Base-by-base conservation (phyloP, 1,139 yeast genomes). In the Komagataea norvegica region DNA sequence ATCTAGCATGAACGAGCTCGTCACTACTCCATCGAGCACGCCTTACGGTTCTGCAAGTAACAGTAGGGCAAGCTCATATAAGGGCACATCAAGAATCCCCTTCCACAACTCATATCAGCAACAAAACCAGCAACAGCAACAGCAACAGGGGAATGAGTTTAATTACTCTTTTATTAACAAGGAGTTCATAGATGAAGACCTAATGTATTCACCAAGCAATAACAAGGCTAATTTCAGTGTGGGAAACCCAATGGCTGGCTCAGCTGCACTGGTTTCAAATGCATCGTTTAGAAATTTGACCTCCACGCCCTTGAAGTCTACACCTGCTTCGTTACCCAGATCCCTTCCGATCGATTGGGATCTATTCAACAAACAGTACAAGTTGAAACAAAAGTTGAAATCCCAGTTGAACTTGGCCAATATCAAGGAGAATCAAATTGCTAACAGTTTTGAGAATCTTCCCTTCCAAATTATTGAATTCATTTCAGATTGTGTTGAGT, bases 311-410 rank as follows among this genome's bases (percentile, higher is more conserved):
- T 41, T 43, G 6, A 26, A 27, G 15, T 42, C 47, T 1, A 41
- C 47, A 7, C 54, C 56, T 3, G 24, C 38, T 6, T 53, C 57
- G 2, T 26, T 53, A 21, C 56, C 57, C 9, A 51, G 46, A 23
- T 48, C 53, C 3, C 31, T 52, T 8, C 57, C 57, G 2, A 44
- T 53, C n/a, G 55, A 53, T 34, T 53, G 57, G 57, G 43, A 43
- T 11, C 45, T 53, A 34, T 53, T 53, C 41, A 51, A 53, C 36
- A 47, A 46, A 25, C 56, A 53, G 31, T 53, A 44, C 19, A 37
- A 43, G 15, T 30, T 51, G 29, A 49, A 51, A 17, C 52, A 50
- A 24, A 49, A 39, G 16, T 18, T 36, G 27, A 33, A 26, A 25
- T 45, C 14, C 36, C 38, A 37, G 29, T 8, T 25, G 8, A 38